Evolutionary conservation across 306 rosid species (phyloP).

Genomic region (Astragalus membranaceus): DNA sequence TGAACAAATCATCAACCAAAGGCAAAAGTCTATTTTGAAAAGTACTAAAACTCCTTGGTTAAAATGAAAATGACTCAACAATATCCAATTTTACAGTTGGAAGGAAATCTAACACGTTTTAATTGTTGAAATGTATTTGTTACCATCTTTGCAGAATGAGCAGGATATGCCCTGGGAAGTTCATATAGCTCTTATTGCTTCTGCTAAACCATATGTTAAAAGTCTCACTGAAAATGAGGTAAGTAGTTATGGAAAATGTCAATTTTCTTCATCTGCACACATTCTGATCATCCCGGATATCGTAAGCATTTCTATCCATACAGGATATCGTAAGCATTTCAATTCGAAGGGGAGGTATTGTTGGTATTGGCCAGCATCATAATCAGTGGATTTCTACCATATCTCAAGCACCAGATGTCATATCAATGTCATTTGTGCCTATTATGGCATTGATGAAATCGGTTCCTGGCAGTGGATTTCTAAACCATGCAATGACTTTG

Average conservation of each 20-base stretch:
- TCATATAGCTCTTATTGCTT: constrained; percentile 23
- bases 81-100: not conserved
- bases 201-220: constrained; percentile 38
- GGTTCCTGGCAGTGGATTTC: constrained; percentile 68
- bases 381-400: constrained; percentile 84
- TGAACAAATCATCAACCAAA: too few species aligned
- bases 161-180: constrained; percentile 22
- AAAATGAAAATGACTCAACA: not conserved
- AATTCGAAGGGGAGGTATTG: constrained; percentile 65
- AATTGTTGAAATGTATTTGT: not conserved
- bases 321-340: constrained; percentile 55
- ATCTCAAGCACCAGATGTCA: constrained; percentile 58
- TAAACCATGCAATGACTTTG: constrained; percentile 74
- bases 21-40: too few species aligned
- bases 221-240: constrained; percentile 60
- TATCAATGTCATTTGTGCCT: constrained; percentile 84
- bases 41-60: not conserved
- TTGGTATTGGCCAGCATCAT: constrained; percentile 51
- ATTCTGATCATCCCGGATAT: too few species aligned
- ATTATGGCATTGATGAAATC: constrained; percentile 69
- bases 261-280: not conserved
- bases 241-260: constrained; percentile 15
- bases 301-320: not conserved
- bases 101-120: not conserved
- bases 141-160: constrained; percentile 42